Percentiles rank a stretch among this genome's conserved stretches.
phyloP scores from a whole-genome alignment of 2,329 filamentous ascomycete species.

The Zalaria obscura region DNA sequence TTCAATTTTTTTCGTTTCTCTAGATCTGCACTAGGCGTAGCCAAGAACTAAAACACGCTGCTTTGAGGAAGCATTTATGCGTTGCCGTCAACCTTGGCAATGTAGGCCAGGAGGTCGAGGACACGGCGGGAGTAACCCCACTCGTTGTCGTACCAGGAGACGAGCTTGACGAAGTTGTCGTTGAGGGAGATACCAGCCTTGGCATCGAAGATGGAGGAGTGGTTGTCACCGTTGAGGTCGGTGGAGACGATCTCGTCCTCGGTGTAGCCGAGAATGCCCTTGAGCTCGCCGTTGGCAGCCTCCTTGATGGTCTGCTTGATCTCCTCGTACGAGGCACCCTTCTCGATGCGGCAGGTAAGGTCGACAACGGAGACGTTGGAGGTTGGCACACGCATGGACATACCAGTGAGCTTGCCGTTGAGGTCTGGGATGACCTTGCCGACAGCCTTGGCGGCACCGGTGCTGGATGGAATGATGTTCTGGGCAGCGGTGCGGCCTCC shows the following conservation, averaged over 20 bases:
- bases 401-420: conserved; percentile 99
- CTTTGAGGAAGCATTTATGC: conserved; percentile 10
- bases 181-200: conserved; percentile 99
- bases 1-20: background rate
- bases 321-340: conserved; percentile 72
- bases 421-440: conserved; percentile 97
- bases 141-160: conserved; percentile 95
- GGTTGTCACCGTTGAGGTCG: conserved; percentile 82
- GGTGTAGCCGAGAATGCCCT: conserved; percentile 87
- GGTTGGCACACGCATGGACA: conserved; percentile 98
- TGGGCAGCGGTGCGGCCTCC: conserved; percentile 96
- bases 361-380: conserved; percentile 99
- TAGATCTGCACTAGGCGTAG: background rate
- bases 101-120: conserved; percentile 32
- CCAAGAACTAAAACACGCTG: background rate
- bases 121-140: conserved; percentile 93
- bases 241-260: conserved; percentile 93
- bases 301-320: conserved; percentile 87
- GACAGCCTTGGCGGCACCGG: conserved; percentile 98
- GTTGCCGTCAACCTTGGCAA: conserved; percentile 24
- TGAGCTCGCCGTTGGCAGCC: conserved; percentile 68
- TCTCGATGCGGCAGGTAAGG: conserved; percentile 86
- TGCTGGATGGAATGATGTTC: conserved; percentile 99
- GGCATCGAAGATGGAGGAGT: conserved; percentile 97
- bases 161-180: conserved; percentile 96